Evolutionary conservation across 352 stramenopile genomes (phyloP), one percentile per base, ranked within the genome.

Genomic region (Phytophthora hybrid): DNA sequence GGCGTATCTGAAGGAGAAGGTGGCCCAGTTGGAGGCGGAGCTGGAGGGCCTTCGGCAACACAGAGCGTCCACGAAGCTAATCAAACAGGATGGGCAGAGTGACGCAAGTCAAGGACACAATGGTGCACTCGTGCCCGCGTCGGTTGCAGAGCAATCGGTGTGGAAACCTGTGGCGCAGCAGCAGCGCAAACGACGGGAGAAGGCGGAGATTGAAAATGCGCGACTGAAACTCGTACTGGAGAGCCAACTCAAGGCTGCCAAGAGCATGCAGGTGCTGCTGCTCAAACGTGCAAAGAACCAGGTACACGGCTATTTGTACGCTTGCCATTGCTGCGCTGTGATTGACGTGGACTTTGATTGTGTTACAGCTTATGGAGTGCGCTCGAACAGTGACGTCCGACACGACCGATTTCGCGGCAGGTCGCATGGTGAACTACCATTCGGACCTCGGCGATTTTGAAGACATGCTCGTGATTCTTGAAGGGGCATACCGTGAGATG

Each of bases 161-260:
- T 79, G 72, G 72, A 75, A 79, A 16, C 63, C 75, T 21, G 74
- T 82, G 41, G 69, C 71, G 5, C 56, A 67, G 7, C 74, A 78
- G 19, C 78, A 84, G 44, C 63, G 72, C 1, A 74, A 78, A 47
- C 69, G 75, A 7, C 57, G 74, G 32, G 58, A 76, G 47, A 79
- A 78, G 52, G 69, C 78, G 9, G 74, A 84, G 68, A 76, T 77
- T 18, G 78, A 84, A 49, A 84, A 84, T 54, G 69, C 76, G 8
- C 61, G 78, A 16, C 68, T 84, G 18, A 84, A 84, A 51, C 63
- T 80, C 32, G 72, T 84, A 19, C 72, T 84, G 41, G 75, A 82
- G 64, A 76, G 78, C 18, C 78, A 84, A 63, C 69, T 83, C 7
- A 83, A 83, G 55, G 71, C 76, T 23, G 76, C 76, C 49, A 83